phyloP scores from a whole-genome alignment of 345 rosid genomes.

The Acer campestre region DNA sequence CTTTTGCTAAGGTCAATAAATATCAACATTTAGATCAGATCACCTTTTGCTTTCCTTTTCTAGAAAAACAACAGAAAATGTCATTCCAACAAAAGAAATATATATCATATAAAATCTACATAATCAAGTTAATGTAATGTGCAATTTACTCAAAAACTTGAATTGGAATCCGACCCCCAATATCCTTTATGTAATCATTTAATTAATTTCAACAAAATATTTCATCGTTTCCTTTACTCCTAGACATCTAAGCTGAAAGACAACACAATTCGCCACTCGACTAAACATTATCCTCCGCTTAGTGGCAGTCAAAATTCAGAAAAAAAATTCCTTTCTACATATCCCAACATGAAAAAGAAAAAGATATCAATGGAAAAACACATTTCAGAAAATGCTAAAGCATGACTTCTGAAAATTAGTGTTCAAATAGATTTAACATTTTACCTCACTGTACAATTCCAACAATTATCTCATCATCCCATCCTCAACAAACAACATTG shows the following conservation, averaged over 20 bases:
- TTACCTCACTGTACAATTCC: conserved; percentile 72
- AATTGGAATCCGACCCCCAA: conserved; percentile 12
- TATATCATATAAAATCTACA: not conserved
- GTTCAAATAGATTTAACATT: conserved; percentile 28
- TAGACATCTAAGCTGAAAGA: conserved; percentile 29
- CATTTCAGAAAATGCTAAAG: conserved; percentile 29
- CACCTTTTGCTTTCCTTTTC: too few species aligned
- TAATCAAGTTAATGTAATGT: not conserved
- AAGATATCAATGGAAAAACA: conserved; percentile 17
- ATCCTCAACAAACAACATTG: conserved; percentile 26
- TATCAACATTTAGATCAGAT: too few species aligned
- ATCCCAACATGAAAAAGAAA: conserved; percentile 34
- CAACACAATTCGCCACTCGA: conserved; percentile 27
- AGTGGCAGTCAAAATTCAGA: conserved; percentile 28
- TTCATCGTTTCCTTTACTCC: conserved; percentile 22
- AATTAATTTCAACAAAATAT: conserved; percentile 23
- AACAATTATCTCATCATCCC: conserved; percentile 21
- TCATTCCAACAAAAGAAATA: not conserved
- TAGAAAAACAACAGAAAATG: too few species aligned
- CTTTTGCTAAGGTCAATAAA: too few species aligned
- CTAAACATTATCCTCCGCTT: conserved; percentile 14
- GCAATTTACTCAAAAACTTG: not conserved
- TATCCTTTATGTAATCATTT: conserved; percentile 10
- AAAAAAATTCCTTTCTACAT: conserved; percentile 26
- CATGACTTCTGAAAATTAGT: conserved; percentile 29